A percentile compares a stretch with the other conserved stretches of the same genome.
These are phyloP conservation scores for Barbatosphaeria neglecta DNA, from an alignment of 495 filamentous ascomycete genomes.

Conservation along the genomic window DNA sequence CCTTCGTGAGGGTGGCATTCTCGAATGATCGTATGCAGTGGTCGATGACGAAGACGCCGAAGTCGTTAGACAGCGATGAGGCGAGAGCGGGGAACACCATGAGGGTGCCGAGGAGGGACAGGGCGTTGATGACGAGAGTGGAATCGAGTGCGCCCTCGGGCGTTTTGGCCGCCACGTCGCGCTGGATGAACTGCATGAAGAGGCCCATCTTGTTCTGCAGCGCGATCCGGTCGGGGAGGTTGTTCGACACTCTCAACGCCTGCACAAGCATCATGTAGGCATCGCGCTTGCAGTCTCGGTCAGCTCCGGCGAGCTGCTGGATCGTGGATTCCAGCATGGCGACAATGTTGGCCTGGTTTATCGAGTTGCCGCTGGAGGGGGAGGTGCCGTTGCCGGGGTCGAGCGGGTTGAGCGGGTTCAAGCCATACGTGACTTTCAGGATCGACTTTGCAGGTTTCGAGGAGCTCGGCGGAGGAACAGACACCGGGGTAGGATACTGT, in stretches of 20 bases:
- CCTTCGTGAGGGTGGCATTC: conserved; percentile 49
- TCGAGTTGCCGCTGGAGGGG: conserved; percentile 14
- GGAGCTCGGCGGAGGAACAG: conserved; percentile 47
- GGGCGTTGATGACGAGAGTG: conserved; percentile 59
- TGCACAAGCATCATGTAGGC: conserved; percentile 70
- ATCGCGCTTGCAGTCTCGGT: conserved; percentile 62
- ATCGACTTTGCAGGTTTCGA: conserved; percentile 73
- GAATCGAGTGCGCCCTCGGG: conserved; percentile 41
- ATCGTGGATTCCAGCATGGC: conserved; percentile 76
- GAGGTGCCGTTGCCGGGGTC: conserved; percentile 22
- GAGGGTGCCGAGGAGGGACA: conserved; percentile 63
- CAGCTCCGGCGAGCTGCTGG: conserved; percentile 62
- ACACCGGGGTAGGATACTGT: conserved; percentile 27
- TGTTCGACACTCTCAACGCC: conserved; percentile 67
- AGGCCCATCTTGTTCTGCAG: conserved; percentile 63
- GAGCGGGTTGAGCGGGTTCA: conserved; percentile 30
- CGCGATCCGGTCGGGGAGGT: conserved; percentile 55
- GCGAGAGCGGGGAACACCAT: conserved; percentile 56
- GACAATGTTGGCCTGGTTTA: conserved; percentile 37
- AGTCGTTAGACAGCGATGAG: conserved; percentile 57
- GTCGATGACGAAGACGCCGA: conserved; percentile 68
- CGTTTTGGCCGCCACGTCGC: conserved; percentile 54
- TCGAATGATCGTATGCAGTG: conserved; percentile 59
- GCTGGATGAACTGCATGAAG: conserved; percentile 64
- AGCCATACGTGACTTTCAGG: conserved; percentile 54